Base-by-base conservation (phyloP, 495 filamentous ascomycete genomes). In the Aeminium ludgeri region DNA sequence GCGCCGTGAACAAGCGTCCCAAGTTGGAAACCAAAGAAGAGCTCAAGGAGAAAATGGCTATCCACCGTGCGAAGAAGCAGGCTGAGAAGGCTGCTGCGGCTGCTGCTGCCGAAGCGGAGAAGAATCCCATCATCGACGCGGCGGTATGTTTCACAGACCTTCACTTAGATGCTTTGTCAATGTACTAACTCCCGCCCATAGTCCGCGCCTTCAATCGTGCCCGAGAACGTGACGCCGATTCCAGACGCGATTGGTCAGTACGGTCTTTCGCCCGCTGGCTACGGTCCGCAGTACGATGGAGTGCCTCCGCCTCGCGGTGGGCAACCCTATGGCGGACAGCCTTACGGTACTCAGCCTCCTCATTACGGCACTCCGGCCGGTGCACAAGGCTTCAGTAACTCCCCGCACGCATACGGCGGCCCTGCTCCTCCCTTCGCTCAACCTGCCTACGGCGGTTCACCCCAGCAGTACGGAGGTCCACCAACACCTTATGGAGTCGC, bases 41-140 rank as follows among this genome's bases (percentile, higher is more conserved):
- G 32, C 31, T 54, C 20, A 55, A 57, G 41, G 42, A 43, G 38
- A 43, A 52, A 6, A 38, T 56, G 1, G 53, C 53, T 1, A 48
- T 52, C 28, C 38, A 32, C 25, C 51, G 41, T 18, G 53, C 50
- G 18, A 46, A 36, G 31, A 54, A 44, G 34, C 36, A 38, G 16
- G 49, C 52, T 7, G 64, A 70, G 40, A 71, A 73, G 16, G 61
- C 66, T 6, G 75, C 79, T 46, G 70, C 70, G 55, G 62, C 64
- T 19, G 59, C 57, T 40, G 67, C 12, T 3, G 16, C 29, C 38
- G 66, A 66, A 44, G 70, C 55, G 15, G 28, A 4, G 16, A 33
- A 17, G 12, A 33, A 13, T 33, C 3, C 31, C 3, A 3, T 11
- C 11, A 5, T n/a, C 12, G 12, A 33, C 4, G 4, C 16, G 11